Base-by-base conservation (phyloP, 495 filamentous ascomycete species). In the Glutinoglossum americanum region DNA sequence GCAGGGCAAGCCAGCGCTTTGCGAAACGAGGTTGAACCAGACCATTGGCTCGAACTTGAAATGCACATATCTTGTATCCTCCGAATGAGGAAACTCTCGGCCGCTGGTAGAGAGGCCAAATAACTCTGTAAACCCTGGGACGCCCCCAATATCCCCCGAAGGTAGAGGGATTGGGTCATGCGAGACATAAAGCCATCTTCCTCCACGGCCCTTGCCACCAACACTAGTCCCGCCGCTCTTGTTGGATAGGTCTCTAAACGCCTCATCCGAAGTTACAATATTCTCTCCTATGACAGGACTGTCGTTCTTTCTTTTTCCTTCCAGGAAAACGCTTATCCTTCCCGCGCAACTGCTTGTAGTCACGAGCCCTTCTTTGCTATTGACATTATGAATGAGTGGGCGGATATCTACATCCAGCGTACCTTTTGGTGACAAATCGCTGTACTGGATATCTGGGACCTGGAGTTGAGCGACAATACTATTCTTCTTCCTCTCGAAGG, bases 1-100 rank as follows among this genome's bases (percentile, higher is more conserved):
- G 41, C 41, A 19, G n/a, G 4, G 17, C 10, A 13, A 9, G 2
- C 19, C 41, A 13, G 21, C 48, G 11, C 28, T 33, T 58, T 56
- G 51, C 47, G 19, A 0, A 26, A 21, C n/a, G 55, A 25, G 37
- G 5, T 21, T 37, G 54, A 44, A 28, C 37, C 26, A 49, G 75
- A 92, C 89, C 87, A 97, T 85, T 33, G 90, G 85, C 66, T 95
- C 89, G 64, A 90, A 95, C 67, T 92, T 89, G 72, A 95, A 85
- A 65, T 87, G 87, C 44, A 94, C 78, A 63, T 87, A 74, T 60
- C 84, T 76, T 55, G 66, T 67, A 47, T 71, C 62, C 54, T 64
- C 61, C 32, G 44, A 63, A 62, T 37, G 63, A 53, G 27, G 1
- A 27, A 15, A 19, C 13, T 8, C 62, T 57, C 1, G 25, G 19